Conservation (phyloP, 1,284 basidiomycete species). For the Ceratobasidium papillatum region DNA sequence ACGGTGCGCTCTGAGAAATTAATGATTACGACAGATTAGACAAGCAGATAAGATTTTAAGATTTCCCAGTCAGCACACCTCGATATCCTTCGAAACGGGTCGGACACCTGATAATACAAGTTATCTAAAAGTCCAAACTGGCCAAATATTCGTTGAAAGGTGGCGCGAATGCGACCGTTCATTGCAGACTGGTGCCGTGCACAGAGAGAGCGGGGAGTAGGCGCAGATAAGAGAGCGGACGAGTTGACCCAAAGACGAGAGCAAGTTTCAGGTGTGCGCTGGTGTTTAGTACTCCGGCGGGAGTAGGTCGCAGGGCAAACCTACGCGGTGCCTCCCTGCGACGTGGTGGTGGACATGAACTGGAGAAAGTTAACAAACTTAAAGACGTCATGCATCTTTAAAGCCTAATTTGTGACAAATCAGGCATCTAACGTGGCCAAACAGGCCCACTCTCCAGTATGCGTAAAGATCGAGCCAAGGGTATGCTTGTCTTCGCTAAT, state of each 20-base stretch:
- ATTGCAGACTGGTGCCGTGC: conserved; percentile 14
- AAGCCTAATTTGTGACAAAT: conserved; percentile 39
- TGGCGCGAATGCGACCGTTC: conserved; percentile 16
- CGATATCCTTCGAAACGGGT: conserved; percentile 35
- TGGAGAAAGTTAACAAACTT: not conserved
- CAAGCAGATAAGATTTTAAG: not conserved
- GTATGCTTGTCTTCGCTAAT: not conserved
- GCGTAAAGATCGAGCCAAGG: not conserved
- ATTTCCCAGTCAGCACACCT: not conserved
- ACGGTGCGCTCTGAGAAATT: conserved; percentile 17
- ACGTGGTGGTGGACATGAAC: conserved; percentile 37
- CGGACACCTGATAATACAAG: conserved; percentile 27
- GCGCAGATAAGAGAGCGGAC: not conserved
- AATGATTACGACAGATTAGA: conserved; percentile 25
- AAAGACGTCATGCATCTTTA: conserved; percentile 33
- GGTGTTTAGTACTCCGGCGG: conserved; percentile 3
- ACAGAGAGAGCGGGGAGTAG: not conserved
- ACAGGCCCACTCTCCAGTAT: not conserved
- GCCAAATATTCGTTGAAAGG: conserved; percentile 32
- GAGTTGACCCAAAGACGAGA: not conserved
- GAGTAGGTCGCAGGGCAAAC: conserved; percentile 39
- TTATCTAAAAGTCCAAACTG: conserved; percentile 33
- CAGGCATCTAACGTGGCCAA: conserved; percentile 12
- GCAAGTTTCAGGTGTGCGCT: not conserved
- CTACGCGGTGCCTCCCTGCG: conserved; percentile 37